These are phyloP conservation scores for Tetramitus jugosus DNA, from an alignment of 208 protist species.

Conservation along the genomic window DNA sequence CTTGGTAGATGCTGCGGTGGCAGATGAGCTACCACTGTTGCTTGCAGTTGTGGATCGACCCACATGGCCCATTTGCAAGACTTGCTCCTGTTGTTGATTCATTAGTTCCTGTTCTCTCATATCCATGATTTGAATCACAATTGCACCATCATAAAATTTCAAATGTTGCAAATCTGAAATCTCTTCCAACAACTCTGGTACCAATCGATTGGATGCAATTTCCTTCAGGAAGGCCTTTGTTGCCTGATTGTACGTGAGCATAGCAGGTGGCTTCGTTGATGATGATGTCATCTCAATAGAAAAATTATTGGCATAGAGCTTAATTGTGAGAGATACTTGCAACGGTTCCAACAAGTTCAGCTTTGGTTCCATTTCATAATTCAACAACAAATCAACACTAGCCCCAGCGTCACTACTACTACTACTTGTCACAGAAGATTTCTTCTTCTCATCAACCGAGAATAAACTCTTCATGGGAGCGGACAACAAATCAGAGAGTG, in stretches of 20 bases:
- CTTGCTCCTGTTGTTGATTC: too few relatives aligned
- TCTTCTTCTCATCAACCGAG: too few relatives aligned
- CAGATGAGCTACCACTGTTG: too few relatives aligned
- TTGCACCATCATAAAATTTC: background rate
- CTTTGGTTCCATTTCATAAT: background rate
- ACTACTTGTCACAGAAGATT: too few relatives aligned
- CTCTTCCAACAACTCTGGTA: background rate
- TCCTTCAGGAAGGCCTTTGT: background rate
- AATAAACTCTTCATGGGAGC: too few relatives aligned
- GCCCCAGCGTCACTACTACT: too few relatives aligned
- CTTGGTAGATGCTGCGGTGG: too few relatives aligned
- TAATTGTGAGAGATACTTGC: background rate
- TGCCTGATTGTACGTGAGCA: background rate
- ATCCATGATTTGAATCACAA: background rate
- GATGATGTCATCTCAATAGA: background rate
- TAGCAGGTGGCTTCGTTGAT: background rate
- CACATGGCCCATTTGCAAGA: too few relatives aligned
- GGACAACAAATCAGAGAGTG: too few relatives aligned
- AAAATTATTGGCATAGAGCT: background rate
- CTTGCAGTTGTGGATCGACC: too few relatives aligned
- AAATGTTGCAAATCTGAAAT: background rate
- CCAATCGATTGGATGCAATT: background rate
- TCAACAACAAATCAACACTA: too few relatives aligned
- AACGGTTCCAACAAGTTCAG: background rate
- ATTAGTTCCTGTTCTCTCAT: too few relatives aligned